phyloP scores from a whole-genome alignment of 768 basidiomycete genomes.

The Psilocybe cyanescens region DNA sequence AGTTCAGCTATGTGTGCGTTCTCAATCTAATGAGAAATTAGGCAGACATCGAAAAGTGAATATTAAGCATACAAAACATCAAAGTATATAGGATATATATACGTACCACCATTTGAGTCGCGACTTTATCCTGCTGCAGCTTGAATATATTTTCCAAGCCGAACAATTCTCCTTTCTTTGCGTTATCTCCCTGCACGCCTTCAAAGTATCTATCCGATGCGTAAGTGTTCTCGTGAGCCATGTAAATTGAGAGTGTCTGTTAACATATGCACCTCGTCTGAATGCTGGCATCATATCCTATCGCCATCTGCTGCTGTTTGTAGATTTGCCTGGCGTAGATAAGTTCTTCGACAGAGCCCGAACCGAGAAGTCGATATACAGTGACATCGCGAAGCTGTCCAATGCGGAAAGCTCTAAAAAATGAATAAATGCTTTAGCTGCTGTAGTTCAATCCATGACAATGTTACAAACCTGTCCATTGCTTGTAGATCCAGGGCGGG shows the following conservation, averaged over 20 bases:
- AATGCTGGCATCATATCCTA: conserved; percentile 81
- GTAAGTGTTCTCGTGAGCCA: background rate
- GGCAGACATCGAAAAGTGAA: conserved; percentile 17
- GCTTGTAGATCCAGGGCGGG: conserved; percentile 95
- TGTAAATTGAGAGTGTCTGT: no score
- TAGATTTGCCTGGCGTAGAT: conserved; percentile 91
- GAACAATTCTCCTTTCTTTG: conserved; percentile 80
- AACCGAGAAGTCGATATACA: conserved; percentile 83
- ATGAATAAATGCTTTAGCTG: background rate
- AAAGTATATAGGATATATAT: background rate
- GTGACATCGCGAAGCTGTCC: conserved; percentile 87
- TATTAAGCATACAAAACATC: background rate
- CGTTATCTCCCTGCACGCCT: conserved; percentile 79
- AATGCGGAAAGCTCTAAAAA: conserved; percentile 70
- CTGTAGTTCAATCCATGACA: background rate
- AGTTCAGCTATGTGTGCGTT: conserved; percentile 72
- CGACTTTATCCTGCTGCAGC: conserved; percentile 68
- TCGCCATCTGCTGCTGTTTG: conserved; percentile 94
- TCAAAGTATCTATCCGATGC: conserved; percentile 64
- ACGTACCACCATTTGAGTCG: conserved; percentile 76
- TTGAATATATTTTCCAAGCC: conserved; percentile 87
- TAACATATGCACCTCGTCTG: conserved; percentile 64
- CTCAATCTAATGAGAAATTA: conserved; percentile 60
- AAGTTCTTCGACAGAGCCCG: conserved; percentile 86
- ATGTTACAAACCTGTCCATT: conserved; percentile 63